Percentiles rank a stretch among this genome's conserved stretches.
phyloP scores from a whole-genome alignment of 106 monocot genomes.

The Dendrobium officinale region DNA sequence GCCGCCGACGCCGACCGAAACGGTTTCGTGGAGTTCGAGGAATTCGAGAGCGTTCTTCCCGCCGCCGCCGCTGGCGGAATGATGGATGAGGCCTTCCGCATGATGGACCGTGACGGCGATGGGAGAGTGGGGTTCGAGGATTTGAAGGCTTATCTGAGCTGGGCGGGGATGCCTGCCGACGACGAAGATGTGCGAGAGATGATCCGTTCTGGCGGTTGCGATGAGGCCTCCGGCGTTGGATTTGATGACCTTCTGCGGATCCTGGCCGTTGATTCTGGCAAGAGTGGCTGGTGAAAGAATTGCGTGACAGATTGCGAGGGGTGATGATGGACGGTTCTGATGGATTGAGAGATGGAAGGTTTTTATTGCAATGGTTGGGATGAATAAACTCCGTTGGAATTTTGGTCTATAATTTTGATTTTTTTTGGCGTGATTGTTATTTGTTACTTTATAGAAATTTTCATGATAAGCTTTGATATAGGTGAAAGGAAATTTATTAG shows the following conservation, averaged over 20 bases:
- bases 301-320: too few species aligned
- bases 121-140: constrained; percentile 81
- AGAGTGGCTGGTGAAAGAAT: too few species aligned
- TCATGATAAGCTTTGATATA: too few species aligned
- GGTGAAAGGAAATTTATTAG: too few species aligned
- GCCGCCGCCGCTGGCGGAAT: background rate
- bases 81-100: constrained; percentile 58
- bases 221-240: constrained; percentile 24
- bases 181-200: constrained; percentile 73
- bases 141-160: constrained; percentile 43
- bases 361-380: too few species aligned
- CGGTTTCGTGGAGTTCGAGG: constrained; percentile 80
- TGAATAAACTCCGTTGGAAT: too few species aligned
- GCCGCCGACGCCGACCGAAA: constrained; percentile 62
- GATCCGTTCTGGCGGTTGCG: constrained; percentile 56
- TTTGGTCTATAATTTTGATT: too few species aligned
- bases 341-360: too few species aligned
- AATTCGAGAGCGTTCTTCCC: constrained; percentile 64
- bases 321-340: too few species aligned
- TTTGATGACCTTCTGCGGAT: constrained; percentile 43
- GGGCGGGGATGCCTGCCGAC: constrained; percentile 34
- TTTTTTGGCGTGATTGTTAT: too few species aligned
- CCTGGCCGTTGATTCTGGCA: constrained; percentile 24
- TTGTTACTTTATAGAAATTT: too few species aligned
- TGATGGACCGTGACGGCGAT: constrained; percentile 89